phyloP scores from a whole-genome alignment of 352 stramenopile genomes.

The Phytophthora aleatoria region DNA sequence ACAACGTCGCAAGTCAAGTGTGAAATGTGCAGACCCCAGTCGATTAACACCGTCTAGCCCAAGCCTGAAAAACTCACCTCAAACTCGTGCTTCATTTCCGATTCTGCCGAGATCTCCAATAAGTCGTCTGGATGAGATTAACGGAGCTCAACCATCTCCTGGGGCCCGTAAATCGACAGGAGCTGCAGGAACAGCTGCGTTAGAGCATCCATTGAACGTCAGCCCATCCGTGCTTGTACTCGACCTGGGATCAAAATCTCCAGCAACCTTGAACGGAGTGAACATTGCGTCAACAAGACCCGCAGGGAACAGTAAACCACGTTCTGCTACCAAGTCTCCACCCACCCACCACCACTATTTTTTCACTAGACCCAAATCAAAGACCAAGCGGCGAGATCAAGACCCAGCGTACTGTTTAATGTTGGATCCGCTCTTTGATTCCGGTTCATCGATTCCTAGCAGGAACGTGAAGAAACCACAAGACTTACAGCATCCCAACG shows the following conservation, averaged over 20 bases:
- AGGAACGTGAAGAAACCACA: constrained; percentile 6
- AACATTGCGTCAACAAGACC: constrained; percentile 45
- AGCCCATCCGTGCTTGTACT: constrained; percentile 21
- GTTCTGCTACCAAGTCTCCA: constrained; percentile 9
- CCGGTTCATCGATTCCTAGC: constrained; percentile 13
- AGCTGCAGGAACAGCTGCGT: not conserved
- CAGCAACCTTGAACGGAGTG: constrained; percentile 30
- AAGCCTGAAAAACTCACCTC: constrained; percentile 9
- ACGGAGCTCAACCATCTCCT: not conserved
- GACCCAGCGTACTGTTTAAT: constrained; percentile 48
- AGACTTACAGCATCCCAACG: constrained; percentile 10
- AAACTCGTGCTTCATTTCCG: constrained; percentile 21
- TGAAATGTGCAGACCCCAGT: not conserved
- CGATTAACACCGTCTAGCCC: not conserved
- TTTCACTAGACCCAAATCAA: constrained; percentile 54
- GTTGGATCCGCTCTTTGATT: constrained; percentile 74
- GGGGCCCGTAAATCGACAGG: not conserved
- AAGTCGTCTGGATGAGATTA: constrained; percentile 3
- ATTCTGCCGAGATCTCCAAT: constrained; percentile 20
- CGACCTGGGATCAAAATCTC: constrained; percentile 22
- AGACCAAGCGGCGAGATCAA: constrained; percentile 24
- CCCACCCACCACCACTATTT: constrained; percentile 36
- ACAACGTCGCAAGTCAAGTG: constrained; percentile 15
- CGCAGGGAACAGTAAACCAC: constrained; percentile 24
- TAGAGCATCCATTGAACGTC: not conserved